Evolutionary conservation across 1,139 yeast genomes (phyloP).

Genomic region (Debaryomyces subglobosus): DNA sequence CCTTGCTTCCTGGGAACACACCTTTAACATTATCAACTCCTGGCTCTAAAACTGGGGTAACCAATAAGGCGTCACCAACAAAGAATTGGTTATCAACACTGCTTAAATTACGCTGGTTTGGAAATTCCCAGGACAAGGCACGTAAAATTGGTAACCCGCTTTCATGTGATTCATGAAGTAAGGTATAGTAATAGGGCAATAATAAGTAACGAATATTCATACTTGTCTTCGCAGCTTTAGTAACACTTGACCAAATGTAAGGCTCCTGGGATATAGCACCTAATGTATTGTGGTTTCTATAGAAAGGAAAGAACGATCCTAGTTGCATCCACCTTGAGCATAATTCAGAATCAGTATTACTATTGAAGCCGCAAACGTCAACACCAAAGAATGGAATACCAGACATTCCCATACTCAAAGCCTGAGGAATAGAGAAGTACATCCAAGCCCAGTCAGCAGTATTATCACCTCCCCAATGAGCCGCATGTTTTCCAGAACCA

Average conservation of each 20-base stretch:
- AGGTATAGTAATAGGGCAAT: slow-evolving; percentile 27
- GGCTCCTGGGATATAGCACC: slow-evolving; percentile 27
- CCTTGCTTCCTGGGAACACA: slow-evolving; percentile 25
- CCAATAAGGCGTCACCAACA: slow-evolving; percentile 28
- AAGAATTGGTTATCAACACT: slow-evolving; percentile 25
- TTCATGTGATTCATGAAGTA: slow-evolving; percentile 24
- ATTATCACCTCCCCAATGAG: slow-evolving; percentile 31
- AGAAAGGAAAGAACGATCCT: slow-evolving; percentile 29
- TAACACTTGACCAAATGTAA: slow-evolving; percentile 24
- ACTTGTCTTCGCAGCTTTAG: slow-evolving; percentile 23
- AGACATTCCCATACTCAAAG: slow-evolving; percentile 23
- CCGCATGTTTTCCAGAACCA: slow-evolving; percentile 23
- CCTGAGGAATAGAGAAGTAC: slow-evolving; percentile 28
- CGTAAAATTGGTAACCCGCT: slow-evolving; percentile 25
- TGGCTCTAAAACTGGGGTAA: slow-evolving; percentile 27
- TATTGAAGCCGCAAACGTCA: slow-evolving; percentile 28
- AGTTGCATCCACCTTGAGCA: slow-evolving; percentile 31
- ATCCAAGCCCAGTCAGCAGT: slow-evolving; percentile 21
- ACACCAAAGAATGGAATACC: slow-evolving; percentile 29
- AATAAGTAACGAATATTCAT: slow-evolving; percentile 23
- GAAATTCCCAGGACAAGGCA: slow-evolving; percentile 26
- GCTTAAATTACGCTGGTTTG: slow-evolving; percentile 18
- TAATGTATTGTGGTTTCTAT: slow-evolving; percentile 25
- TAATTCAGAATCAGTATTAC: slow-evolving; percentile 25
- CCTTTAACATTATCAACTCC: slow-evolving; percentile 27